Evolutionary conservation across 169 alveolate genomes (phyloP).

Genomic region (Cryptosporidium andersoni): DNA sequence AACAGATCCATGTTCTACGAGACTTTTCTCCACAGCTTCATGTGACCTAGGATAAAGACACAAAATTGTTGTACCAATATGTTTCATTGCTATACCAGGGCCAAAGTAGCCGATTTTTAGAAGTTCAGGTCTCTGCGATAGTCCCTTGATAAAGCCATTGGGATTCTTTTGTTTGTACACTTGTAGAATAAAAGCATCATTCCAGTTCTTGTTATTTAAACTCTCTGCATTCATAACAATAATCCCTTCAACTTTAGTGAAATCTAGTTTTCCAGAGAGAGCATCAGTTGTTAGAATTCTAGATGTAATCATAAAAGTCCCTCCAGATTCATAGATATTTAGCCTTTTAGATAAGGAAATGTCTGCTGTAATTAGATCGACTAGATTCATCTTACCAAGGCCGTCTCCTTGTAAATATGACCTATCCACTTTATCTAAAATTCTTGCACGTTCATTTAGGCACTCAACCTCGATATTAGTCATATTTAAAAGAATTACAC

Average conservation of each 20-base stretch:
- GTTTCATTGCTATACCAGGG: conserved; percentile 62
- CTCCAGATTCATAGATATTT: conserved; percentile 66
- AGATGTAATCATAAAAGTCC: conserved; percentile 67
- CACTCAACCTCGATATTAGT: conserved; percentile 9
- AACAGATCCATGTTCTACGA: conserved; percentile 7
- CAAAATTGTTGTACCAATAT: conserved; percentile 37
- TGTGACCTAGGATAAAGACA: conserved; percentile 30
- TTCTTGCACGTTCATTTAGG: conserved; percentile 1
- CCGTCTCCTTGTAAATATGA: neutral
- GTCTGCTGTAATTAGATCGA: conserved; percentile 27
- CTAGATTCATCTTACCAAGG: neutral
- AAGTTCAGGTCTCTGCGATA: conserved; percentile 72
- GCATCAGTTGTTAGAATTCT: conserved; percentile 72
- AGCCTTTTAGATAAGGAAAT: conserved; percentile 13
- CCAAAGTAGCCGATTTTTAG: conserved; percentile 63
- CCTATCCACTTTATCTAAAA: conserved; percentile 10
- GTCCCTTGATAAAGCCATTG: conserved; percentile 73
- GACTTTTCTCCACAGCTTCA: conserved; percentile 16
- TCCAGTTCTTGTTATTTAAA: conserved; percentile 52
- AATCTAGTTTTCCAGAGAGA: conserved; percentile 67
- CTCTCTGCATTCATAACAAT: conserved; percentile 72
- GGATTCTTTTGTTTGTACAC: conserved; percentile 70
- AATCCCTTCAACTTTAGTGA: conserved; percentile 68
- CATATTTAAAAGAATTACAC: conserved; percentile 20
- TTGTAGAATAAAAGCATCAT: conserved; percentile 75